Base-by-base conservation (phyloP, 768 basidiomycete genomes). In the Naematelia aurantialba region DNA sequence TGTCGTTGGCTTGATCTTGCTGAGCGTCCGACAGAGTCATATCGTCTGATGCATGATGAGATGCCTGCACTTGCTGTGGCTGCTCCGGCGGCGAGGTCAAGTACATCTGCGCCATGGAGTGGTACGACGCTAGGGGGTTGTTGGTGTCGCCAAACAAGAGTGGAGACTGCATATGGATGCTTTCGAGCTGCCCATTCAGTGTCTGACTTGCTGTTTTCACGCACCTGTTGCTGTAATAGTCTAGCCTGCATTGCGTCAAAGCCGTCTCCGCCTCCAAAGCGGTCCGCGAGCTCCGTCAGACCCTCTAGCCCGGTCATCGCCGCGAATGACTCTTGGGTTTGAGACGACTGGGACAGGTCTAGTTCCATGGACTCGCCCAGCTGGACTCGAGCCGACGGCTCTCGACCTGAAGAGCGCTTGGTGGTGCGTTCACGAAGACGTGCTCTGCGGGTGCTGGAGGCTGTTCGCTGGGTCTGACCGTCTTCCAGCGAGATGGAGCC, bases 1-100 rank as follows among this genome's bases (percentile, higher is more conserved):
- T 19, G 25, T 47, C 46, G 70, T 83, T 68, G 67, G 87, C 86
- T 80, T 68, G 87, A 87, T 24, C 88, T 88, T 5, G 85, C 85
- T 44, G 89, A 65, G 45, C 69, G 64, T 19, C 53, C 66, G 5
- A 61, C 55, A 91, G 88, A 60, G 90, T 88, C 80, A 89, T 87
- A 58, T 85, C 85, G 22, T 42, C 58, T 61, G 61, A 1, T 46
- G 31, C 10, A 42, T 13, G 14, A 19, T 46, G 34, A 53, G 55
- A 45, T 51, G 49, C 51, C 45, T 46, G 12, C 53, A 59, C 4
- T 57, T 24, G 19, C 21, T 55, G 17, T 34, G 11, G 14, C 34
- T 53, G 34, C 12, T 10, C 11, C 8, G 34, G 34, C 34, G 67
- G 61, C 2, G 67, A 69, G 17, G 60, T 26, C 42, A 64, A 45